A percentile compares a stretch with the other conserved stretches of the same genome.
Evolutionary conservation across 768 basidiomycete species (phyloP).

Genomic region (Leccinum subtestaceum): DNA sequence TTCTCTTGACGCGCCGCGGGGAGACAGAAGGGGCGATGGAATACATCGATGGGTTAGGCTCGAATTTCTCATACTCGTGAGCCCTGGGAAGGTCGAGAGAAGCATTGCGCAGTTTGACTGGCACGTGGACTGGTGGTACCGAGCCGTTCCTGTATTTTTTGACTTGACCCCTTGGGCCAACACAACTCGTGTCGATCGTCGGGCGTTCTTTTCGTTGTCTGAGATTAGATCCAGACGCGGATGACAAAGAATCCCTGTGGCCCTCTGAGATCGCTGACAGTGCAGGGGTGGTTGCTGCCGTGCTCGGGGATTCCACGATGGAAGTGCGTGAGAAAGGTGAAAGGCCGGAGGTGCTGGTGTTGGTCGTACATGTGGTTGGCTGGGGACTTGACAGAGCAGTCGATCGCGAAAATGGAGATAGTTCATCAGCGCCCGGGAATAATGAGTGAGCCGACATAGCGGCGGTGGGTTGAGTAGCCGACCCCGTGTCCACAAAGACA

Average conservation of each 20-base stretch:
- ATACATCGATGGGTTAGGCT: conserved; percentile 31
- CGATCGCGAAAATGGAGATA: conserved; percentile 21
- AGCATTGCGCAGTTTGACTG: conserved; percentile 29
- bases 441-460: conserved; percentile 10
- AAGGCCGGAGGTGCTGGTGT: conserved; percentile 23
- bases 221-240: conserved; percentile 14
- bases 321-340: conserved; percentile 31
- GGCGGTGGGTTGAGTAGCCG: conserved; percentile 21
- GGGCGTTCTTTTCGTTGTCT: conserved; percentile 31
- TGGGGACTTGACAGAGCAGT: conserved; percentile 21
- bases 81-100: conserved; percentile 31
- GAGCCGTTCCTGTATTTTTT: conserved; percentile 32
- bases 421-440: conserved; percentile 22
- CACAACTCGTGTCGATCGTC: conserved; percentile 33
- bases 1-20: conserved; percentile 21
- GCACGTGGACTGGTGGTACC: conserved; percentile 31
- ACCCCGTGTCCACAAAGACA: conserved; percentile 30
- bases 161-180: conserved; percentile 31
- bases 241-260: conserved; percentile 10
- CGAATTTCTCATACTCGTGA: conserved; percentile 24
- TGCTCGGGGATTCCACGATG: conserved; percentile 25
- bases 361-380: conserved; percentile 25
- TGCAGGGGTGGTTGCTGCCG: conserved; percentile 28
- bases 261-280: conserved; percentile 22
- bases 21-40: conserved; percentile 30